Conservation (phyloP, 352 stramenopile genomes). For the Pythium aphanidermatum region DNA sequence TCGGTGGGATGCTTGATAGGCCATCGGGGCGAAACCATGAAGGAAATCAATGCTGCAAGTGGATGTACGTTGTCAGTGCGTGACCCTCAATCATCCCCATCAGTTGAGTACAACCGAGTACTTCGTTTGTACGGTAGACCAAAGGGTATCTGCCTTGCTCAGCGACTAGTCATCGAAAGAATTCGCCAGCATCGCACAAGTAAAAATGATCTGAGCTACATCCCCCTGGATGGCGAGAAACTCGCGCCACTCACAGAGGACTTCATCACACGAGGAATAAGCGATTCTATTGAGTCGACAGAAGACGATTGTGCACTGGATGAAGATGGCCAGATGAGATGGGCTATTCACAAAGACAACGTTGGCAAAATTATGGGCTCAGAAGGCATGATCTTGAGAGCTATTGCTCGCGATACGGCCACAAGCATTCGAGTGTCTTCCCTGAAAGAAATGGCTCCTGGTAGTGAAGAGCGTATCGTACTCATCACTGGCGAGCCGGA, state of each 20-base stretch:
- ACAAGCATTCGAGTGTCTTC: slow-evolving; percentile 39
- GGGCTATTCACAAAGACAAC: slow-evolving; percentile 39
- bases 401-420: slow-evolving; percentile 37
- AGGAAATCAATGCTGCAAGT: slow-evolving; percentile 35
- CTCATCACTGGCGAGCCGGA: slow-evolving; percentile 30
- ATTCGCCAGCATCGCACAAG: slow-evolving; percentile 39
- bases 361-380: slow-evolving; percentile 63
- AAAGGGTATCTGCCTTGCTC: slow-evolving; percentile 51
- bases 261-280: slow-evolving; percentile 37
- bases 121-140: slow-evolving; percentile 53
- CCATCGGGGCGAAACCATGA: slow-evolving; percentile 39
- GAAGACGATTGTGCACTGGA: slow-evolving; percentile 3
- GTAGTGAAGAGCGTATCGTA: slow-evolving; percentile 42
- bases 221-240: slow-evolving; percentile 23
- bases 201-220: slow-evolving; percentile 51
- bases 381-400: slow-evolving; percentile 33
- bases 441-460: slow-evolving; percentile 27
- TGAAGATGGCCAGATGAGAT: slow-evolving; percentile 23
- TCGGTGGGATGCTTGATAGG: slow-evolving; percentile 47
- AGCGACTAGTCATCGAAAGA: slow-evolving; percentile 49
- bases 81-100: slow-evolving; percentile 21
- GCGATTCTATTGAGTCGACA: slow-evolving; percentile 17
- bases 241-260: slow-evolving; percentile 29
- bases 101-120: slow-evolving; percentile 42
- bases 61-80: slow-evolving; percentile 54